Conservation (phyloP, 306 rosid genomes). For the Vachellia collinsii region DNA sequence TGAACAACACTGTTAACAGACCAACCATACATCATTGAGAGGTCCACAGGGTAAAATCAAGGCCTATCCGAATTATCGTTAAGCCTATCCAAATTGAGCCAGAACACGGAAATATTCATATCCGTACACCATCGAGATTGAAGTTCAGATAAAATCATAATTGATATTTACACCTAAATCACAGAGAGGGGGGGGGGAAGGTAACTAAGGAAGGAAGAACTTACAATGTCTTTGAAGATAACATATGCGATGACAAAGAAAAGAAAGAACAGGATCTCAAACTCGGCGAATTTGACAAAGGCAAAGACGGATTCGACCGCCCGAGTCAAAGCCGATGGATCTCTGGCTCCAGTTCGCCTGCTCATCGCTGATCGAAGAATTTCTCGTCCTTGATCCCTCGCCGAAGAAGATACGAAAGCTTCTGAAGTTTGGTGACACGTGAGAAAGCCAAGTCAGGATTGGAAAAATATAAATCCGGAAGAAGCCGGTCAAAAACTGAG, state of each 20-base stretch:
- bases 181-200: not conserved
- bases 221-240: slow-evolving; percentile 86
- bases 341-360: slow-evolving; percentile 49
- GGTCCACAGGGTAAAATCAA: not conserved
- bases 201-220: slow-evolving; percentile 20
- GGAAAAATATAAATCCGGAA: not conserved
- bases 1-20: not conserved
- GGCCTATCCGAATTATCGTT: not conserved
- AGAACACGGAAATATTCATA: not conserved
- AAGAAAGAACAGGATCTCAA: slow-evolving; percentile 85
- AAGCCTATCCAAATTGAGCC: not conserved
- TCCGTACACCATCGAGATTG: not conserved
- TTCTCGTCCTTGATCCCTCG: not conserved
- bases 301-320: slow-evolving; percentile 52
- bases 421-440: not conserved
- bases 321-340: slow-evolving; percentile 60
- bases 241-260: slow-evolving; percentile 76
- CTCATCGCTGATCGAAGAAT: slow-evolving; percentile 39
- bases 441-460: not conserved
- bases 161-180: not conserved
- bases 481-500: not conserved
- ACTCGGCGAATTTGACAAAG: slow-evolving; percentile 74
- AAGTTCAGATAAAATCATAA: not conserved
- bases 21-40: not conserved
- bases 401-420: not conserved